Evolutionary conservation across 1,139 yeast species (phyloP).

Genomic region (Lodderomyces orthopsilosis): DNA sequence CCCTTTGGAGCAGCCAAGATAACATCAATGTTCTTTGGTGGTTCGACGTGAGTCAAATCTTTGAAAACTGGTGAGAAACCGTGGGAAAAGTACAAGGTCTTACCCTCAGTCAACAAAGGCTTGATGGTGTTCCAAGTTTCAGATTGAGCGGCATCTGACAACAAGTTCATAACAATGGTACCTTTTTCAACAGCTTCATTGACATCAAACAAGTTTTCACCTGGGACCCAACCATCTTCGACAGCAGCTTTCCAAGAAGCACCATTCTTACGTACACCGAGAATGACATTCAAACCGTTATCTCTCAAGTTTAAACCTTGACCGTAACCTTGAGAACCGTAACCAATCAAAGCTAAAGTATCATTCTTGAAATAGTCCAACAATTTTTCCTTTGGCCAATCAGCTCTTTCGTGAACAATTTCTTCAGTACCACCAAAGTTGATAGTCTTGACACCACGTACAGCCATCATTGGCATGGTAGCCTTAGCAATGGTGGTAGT

Average conservation of each 20-base stretch:
- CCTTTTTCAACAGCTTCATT: constrained; percentile 90
- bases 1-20: constrained; percentile 99
- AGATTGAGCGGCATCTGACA: constrained; percentile 99
- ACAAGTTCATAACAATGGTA: constrained; percentile 93
- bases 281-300: constrained; percentile 94
- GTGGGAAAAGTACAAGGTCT: constrained; percentile 98
- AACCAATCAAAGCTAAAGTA: constrained; percentile 95
- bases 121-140: constrained; percentile 89
- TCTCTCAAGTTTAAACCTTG: constrained; percentile 99
- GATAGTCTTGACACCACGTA: constrained; percentile 92
- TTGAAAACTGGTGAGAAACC: constrained; percentile 99
- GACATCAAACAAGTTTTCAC: constrained; percentile 94
- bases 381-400: constrained; percentile 98
- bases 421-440: constrained; percentile 96
- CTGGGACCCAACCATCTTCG: constrained; percentile 99
- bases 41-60: constrained; percentile 92
- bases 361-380: constrained; percentile 96
- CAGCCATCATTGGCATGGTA: constrained; percentile 33
- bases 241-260: constrained; percentile 99
- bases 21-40: constrained; percentile 93
- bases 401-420: constrained; percentile 96
- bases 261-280: constrained; percentile 98
- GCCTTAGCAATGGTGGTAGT: constrained; percentile 27
- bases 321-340: constrained; percentile 99
- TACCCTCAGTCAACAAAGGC: constrained; percentile 93